Evolutionary conservation across 257 asterid genomes (phyloP), one percentile per base, ranked within the genome.

Genomic region (Asclepias syriaca): DNA sequence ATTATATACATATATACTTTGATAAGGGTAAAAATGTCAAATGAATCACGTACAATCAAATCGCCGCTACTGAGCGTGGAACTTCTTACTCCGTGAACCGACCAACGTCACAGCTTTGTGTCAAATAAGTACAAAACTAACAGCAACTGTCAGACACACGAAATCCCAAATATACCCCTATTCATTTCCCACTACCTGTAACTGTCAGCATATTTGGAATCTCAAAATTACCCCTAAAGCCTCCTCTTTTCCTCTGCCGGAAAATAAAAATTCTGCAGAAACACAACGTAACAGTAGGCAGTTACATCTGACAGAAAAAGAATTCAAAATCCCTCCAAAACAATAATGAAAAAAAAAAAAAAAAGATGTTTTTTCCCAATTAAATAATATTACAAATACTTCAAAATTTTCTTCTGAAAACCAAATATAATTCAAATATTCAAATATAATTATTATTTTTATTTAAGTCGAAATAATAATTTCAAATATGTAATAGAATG

Each of bases 381-480:
- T 85, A 43, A 89, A 82, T 84, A 82, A 39, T 65, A 73, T 78
- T 82, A 82, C 85, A 68, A 80, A 84, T 80, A 37, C 0, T 40
- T 40, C 45, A 39, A 46, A 46, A 7, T 48, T 48, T 19, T 16
- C 3, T 13, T 51, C 27, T 24, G 27, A 24, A 24, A 24, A 24
- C 27, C 27, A 24, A 24, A 24, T 24, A 24, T 24, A 24, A 24
- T 24, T 24, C 27, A 24, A 24, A 24, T 0, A 24, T 24, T 24
- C 27, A 24, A 24, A 24, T 24, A 24, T 24, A 24, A 24, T 24
- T 24, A 24, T 24, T 24, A 24, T 24, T 24, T 24, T 24, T 24
- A 24, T 24, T 24, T 24, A 24, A 24, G 27, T 24, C 27, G 27
- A 0, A 24, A 29, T 29, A 29, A 29, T 29, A 29, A 29, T 15